phyloP scores from a whole-genome alignment of 2,329 filamentous ascomycete genomes.

The Penicillium capsulatum region DNA sequence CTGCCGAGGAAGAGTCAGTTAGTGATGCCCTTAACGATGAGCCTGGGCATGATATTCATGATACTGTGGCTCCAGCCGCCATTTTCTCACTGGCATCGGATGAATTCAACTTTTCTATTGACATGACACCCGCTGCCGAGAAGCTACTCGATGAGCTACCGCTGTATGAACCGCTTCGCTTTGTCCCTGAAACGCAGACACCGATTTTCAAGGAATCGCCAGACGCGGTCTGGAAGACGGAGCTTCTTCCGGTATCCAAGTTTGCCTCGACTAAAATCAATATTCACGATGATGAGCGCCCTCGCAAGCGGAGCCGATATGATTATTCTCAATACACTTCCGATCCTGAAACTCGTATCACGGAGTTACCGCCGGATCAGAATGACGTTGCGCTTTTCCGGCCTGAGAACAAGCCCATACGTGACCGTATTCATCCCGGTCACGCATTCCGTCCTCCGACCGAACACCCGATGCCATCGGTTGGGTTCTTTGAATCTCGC shows the following conservation, averaged over 20 bases:
- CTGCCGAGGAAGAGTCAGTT: constrained; percentile 57
- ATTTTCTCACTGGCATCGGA: constrained; percentile 80
- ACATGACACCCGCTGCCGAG: constrained; percentile 69
- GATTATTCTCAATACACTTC: constrained; percentile 71
- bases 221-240: constrained; percentile 68
- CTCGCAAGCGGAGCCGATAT: constrained; percentile 75
- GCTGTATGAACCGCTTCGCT: constrained; percentile 62
- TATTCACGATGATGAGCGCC: constrained; percentile 61
- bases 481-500: constrained; percentile 84
- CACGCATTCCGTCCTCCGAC: constrained; percentile 92
- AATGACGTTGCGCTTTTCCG: constrained; percentile 82
- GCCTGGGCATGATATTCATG: constrained; percentile 40
- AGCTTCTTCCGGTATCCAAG: constrained; percentile 80
- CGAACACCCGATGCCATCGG: constrained; percentile 83
- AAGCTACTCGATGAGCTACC: constrained; percentile 76
- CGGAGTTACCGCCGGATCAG: constrained; percentile 62
- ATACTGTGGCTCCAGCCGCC: constrained; percentile 61
- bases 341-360: constrained; percentile 51
- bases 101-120: constrained; percentile 74
- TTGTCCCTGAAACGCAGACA: constrained; percentile 56
- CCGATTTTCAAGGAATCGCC: constrained; percentile 58
- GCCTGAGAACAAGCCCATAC: constrained; percentile 80
- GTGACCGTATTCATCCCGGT: constrained; percentile 82
- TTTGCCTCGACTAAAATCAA: constrained; percentile 78
- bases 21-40: constrained; percentile 48